These are phyloP conservation scores for Yarrowia phangngaensis DNA, from an alignment of 805 yeast genomes.

Conservation along the genomic window DNA sequence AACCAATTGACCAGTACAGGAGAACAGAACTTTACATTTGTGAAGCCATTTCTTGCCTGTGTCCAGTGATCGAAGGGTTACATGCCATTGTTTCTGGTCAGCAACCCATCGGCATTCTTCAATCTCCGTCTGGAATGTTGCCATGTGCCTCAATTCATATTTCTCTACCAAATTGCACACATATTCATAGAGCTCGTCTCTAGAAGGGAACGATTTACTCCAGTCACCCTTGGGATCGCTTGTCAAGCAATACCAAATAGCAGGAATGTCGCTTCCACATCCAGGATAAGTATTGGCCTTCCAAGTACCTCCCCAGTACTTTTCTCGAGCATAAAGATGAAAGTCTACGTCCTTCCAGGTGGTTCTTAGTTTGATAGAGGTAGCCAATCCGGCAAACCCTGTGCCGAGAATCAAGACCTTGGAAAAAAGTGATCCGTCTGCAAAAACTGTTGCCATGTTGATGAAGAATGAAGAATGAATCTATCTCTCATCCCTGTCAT, in stretches of 20 bases:
- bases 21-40: conserved; percentile 26
- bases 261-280: conserved; percentile 31
- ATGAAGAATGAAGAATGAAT: neutral
- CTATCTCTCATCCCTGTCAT: too few relatives aligned
- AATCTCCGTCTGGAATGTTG: conserved; percentile 21
- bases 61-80: conserved; percentile 9
- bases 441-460: conserved; percentile 16
- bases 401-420: conserved; percentile 21
- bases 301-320: conserved; percentile 33
- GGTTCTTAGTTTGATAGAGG: conserved; percentile 22
- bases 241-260: conserved; percentile 30
- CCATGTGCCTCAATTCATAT: conserved; percentile 25
- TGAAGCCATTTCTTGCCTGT: conserved; percentile 27
- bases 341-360: conserved; percentile 26
- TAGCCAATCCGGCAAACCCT: conserved; percentile 25
- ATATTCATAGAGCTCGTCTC: conserved; percentile 28
- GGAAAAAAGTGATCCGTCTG: conserved; percentile 20
- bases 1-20: conserved; percentile 29
- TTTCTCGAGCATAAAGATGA: conserved; percentile 28
- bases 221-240: conserved; percentile 31
- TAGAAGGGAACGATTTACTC: conserved; percentile 29
- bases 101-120: conserved; percentile 28
- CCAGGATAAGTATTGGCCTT: conserved; percentile 32
- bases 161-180: conserved; percentile 27
- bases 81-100: conserved; percentile 27